Evolutionary conservation across 306 rosid species (phyloP).

Genomic region (Vicia faba): DNA sequence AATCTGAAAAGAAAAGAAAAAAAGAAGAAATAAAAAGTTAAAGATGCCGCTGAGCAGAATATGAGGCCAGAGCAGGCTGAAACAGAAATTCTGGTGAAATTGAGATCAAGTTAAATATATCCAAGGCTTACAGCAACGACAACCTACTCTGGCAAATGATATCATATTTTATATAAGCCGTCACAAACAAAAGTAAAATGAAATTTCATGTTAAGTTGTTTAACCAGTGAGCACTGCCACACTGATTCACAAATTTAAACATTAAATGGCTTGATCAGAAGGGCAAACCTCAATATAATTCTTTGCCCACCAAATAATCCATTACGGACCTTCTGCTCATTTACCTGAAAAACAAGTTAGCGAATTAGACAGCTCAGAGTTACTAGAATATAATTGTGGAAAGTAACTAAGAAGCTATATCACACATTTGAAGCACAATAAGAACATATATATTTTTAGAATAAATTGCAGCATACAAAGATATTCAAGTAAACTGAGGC

Average conservation of each 20-base stretch:
- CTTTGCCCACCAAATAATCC: slow-evolving; percentile 56
- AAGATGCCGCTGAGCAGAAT: slow-evolving; percentile 34
- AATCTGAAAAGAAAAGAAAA: slow-evolving; percentile 55
- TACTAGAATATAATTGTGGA: slow-evolving; percentile 32
- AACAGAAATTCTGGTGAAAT: slow-evolving; percentile 26
- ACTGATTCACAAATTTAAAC: slow-evolving; percentile 36
- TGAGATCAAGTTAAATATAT: slow-evolving; percentile 10
- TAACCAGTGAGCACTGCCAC: slow-evolving; percentile 16
- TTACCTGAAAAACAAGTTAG: slow-evolving; percentile 57
- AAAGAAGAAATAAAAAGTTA: too few species aligned
- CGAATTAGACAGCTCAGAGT: slow-evolving; percentile 22
- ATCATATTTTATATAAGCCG: slow-evolving; percentile 29
- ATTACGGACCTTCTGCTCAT: slow-evolving; percentile 52
- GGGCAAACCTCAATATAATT: slow-evolving; percentile 65
- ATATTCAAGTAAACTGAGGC: slow-evolving; percentile 23
- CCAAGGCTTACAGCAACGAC: slow-evolving; percentile 32
- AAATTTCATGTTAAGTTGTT: slow-evolving; percentile 15
- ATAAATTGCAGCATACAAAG: slow-evolving; percentile 22
- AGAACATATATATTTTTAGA: not conserved
- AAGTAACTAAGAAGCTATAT: slow-evolving; percentile 22
- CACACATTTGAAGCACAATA: slow-evolving; percentile 7
- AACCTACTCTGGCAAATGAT: not conserved
- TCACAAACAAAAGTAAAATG: not conserved
- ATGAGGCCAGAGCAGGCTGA: slow-evolving; percentile 27
- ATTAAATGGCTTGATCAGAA: slow-evolving; percentile 37